Base-by-base conservation (phyloP, 495 filamentous ascomycete genomes). In the Xylaria scruposa region DNA sequence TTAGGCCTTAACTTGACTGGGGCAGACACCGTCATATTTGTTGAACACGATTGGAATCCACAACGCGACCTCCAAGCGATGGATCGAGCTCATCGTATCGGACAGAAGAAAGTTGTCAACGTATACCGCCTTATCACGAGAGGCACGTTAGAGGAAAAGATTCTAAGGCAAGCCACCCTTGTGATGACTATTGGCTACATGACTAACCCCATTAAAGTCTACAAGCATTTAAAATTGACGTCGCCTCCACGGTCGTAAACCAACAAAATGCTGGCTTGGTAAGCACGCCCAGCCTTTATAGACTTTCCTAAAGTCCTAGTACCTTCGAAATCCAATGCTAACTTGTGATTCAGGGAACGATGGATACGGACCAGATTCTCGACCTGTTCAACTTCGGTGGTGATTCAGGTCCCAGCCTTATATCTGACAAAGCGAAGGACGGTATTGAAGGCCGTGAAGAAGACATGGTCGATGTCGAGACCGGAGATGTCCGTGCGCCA, bases 221-320 rank as follows among this genome's bases (percentile, higher is more conserved):
- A 63, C 96, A 99, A 90, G 92, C 97, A 68, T 99, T 99, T 92
- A 99, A 99, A 85, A 96, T 99, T 77, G 96, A 99, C 85, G 96
- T 99, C 47, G 96, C 96, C 63, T 94, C 91, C 70, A 99, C 97
- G 4, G 96, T 99, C 15, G 97, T 99, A 73, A 99, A 99, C 83
- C 96, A 98, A 84, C 96, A 98, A 83, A 99, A 98, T 78, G 95
- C 96, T 10, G 96, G 95, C 19, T 85, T 99, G 9, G 91, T 91
- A 77, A 93, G 77, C 70, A 17, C 46, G 5, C 44, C 8, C 49
- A 46, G 21, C 59, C 40, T 31, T 19, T 1, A 26, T 47, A 62
- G 17, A 40, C 47, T 47, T 5, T 19, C 10, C 21, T 13, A 7
- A 19, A 19, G 6, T 12, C n/a, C 5, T 17, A 17, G 12, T 31